Evolutionary conservation across 768 basidiomycete species (phyloP).

Genomic region (Tremella mesenterica): DNA sequence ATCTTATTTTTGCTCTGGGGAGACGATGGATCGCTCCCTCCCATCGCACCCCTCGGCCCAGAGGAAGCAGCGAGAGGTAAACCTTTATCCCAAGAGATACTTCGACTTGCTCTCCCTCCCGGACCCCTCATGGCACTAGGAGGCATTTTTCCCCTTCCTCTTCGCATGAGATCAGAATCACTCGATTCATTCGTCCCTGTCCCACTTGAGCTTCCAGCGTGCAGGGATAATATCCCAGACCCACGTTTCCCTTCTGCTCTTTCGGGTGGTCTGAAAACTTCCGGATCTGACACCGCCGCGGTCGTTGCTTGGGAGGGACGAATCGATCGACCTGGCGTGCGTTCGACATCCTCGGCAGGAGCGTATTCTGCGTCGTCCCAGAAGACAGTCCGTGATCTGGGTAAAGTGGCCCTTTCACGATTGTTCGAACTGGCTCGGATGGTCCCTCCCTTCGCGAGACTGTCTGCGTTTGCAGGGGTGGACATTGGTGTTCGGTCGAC

Average conservation of each 20-base stretch:
- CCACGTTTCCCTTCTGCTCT: not conserved
- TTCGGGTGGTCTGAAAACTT: not conserved
- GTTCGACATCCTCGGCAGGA: not conserved
- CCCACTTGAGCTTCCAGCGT: too few relatives aligned
- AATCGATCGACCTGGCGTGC: not conserved
- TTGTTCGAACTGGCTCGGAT: not conserved
- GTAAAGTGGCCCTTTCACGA: constrained; percentile 6
- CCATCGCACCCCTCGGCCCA: not conserved
- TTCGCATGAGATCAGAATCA: too few relatives aligned
- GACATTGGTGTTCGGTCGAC: not conserved
- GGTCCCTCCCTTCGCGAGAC: not conserved
- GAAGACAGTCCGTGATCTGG: constrained; percentile 40
- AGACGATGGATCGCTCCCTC: not conserved
- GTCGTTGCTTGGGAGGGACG: not conserved
- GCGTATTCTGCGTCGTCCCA: constrained; percentile 42
- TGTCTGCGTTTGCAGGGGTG: not conserved
- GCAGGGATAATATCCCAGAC: constrained; percentile 8
- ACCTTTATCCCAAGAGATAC: constrained; percentile 16
- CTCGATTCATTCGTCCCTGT: too few relatives aligned
- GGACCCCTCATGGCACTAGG: too few relatives aligned
- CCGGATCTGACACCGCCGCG: not conserved
- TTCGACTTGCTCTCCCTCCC: too few relatives aligned
- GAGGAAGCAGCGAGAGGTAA: not conserved
- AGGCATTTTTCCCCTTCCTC: too few relatives aligned
- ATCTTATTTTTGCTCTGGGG: not conserved